phyloP scores from a whole-genome alignment of 2,329 filamentous ascomycete genomes.

The Sarocladiaceae sp. region DNA sequence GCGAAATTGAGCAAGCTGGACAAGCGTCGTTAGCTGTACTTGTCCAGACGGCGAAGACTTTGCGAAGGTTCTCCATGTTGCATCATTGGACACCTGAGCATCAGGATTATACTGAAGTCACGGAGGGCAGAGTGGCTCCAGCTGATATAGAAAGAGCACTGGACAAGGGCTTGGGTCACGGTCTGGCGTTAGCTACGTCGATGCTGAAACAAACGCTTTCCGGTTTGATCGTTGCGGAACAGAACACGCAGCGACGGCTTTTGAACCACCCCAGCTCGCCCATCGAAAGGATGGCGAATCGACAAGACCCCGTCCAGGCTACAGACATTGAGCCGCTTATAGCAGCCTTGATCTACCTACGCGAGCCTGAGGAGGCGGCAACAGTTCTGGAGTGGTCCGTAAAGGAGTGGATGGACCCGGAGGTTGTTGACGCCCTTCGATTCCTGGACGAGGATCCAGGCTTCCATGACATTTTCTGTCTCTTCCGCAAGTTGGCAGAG shows the following conservation, averaged over 20 bases:
- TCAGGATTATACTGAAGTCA: too few relatives aligned
- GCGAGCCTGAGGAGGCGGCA: constrained; percentile 52
- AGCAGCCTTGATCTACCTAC: constrained; percentile 54
- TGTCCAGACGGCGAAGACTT: not conserved
- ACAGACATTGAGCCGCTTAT: constrained; percentile 52
- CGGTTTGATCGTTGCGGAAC: constrained; percentile 19
- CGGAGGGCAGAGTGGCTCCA: not conserved
- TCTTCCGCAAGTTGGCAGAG: constrained; percentile 42
- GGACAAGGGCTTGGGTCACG: not conserved
- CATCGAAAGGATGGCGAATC: constrained; percentile 26
- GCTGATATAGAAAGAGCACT: not conserved
- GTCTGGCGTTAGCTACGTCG: not conserved
- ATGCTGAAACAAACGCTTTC: constrained; percentile 15
- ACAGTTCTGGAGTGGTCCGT: constrained; percentile 54
- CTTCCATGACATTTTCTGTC: constrained; percentile 34
- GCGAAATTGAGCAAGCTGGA: not conserved
- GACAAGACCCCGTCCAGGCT: constrained; percentile 26
- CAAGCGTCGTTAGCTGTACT: not conserved
- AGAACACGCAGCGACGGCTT: constrained; percentile 14
- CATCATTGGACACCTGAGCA: too few relatives aligned
- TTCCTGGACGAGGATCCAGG: constrained; percentile 28
- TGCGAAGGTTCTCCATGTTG: not conserved
- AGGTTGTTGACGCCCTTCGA: constrained; percentile 27
- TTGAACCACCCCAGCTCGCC: constrained; percentile 18
- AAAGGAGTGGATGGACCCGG: constrained; percentile 32